Evolutionary conservation across 306 rosid species (phyloP).

Genomic region (Gillenia trifoliata): DNA sequence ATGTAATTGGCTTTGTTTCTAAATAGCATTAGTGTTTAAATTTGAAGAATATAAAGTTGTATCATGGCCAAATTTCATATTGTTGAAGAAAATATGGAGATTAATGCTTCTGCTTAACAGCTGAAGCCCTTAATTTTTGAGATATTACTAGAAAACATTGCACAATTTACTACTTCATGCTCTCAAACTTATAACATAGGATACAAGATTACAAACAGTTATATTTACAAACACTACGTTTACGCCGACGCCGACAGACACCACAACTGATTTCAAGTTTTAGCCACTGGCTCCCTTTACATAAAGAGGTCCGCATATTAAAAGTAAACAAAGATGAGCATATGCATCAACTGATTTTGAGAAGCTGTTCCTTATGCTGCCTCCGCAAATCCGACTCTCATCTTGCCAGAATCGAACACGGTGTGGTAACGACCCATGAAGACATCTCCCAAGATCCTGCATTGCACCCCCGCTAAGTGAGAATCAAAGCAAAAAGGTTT

Average conservation of each 20-base stretch:
- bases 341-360: neutral
- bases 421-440: conserved; percentile 96
- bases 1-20: too few relatives aligned
- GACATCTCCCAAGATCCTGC: conserved; percentile 91
- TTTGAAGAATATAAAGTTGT: too few relatives aligned
- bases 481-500: conserved; percentile 23
- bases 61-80: too few relatives aligned
- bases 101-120: neutral
- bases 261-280: conserved; percentile 6
- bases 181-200: neutral
- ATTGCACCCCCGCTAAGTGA: conserved; percentile 17
- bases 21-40: too few relatives aligned
- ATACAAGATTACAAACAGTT: neutral
- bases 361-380: conserved; percentile 51
- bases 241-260: neutral
- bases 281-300: neutral
- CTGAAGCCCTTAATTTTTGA: neutral
- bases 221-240: conserved; percentile 10
- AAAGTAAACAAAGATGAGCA: neutral
- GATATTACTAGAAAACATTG: neutral
- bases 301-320: neutral
- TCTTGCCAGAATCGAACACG: conserved; percentile 65
- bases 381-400: conserved; percentile 79
- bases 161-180: neutral
- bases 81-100: neutral